Evolutionary conservation across 2,329 filamentous ascomycete species (phyloP).

Genomic region (Thelonectria blattea): DNA sequence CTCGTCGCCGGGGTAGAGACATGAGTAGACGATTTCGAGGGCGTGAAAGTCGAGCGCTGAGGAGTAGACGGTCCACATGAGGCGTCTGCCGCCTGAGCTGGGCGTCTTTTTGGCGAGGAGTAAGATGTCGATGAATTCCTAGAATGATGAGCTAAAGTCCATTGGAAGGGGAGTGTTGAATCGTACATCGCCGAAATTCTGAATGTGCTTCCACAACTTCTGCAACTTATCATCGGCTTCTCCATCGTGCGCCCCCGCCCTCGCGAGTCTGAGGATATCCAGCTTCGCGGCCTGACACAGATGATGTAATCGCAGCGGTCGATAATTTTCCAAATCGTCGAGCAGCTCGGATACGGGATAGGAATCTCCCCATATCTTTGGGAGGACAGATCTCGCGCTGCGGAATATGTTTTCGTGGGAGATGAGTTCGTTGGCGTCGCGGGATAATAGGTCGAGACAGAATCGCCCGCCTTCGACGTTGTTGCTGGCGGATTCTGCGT

Average conservation of each 20-base stretch:
- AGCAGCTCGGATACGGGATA: conserved; percentile 30
- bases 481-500: conserved; percentile 28
- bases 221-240: not conserved
- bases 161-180: not conserved
- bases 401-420: conserved; percentile 30
- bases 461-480: conserved; percentile 25
- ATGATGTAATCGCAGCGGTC: conserved; percentile 26
- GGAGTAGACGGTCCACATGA: conserved; percentile 34
- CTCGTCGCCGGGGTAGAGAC: conserved; percentile 2
- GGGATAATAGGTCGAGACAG: conserved; percentile 28
- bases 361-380: conserved; percentile 30
- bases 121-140: conserved; percentile 33
- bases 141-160: not conserved
- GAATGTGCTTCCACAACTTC: conserved; percentile 23
- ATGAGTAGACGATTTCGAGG: conserved; percentile 19
- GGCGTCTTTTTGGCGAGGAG: conserved; percentile 11
- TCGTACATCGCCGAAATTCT: conserved; percentile 27
- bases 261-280: conserved; percentile 23
- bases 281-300: conserved; percentile 31
- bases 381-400: conserved; percentile 27
- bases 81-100: conserved; percentile 24
- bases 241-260: not conserved
- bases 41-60: conserved; percentile 31
- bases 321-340: conserved; percentile 32
- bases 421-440: conserved; percentile 31